A percentile compares a stretch with the other conserved stretches of the same genome.
phyloP scores from a whole-genome alignment of 129 eudicot species.

The Chrysanthemum makinoi region DNA sequence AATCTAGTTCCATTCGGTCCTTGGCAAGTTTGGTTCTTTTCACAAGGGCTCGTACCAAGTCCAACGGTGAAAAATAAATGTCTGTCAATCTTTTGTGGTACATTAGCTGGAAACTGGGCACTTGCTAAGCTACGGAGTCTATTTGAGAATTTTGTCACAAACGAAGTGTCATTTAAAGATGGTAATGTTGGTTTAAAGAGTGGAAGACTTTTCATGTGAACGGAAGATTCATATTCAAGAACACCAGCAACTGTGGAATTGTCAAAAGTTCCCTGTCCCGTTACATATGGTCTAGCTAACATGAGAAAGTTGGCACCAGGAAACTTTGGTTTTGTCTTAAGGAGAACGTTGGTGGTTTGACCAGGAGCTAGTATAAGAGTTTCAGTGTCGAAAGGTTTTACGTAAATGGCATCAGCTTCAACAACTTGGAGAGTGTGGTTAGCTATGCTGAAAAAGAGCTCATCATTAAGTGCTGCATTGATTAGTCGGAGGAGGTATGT shows the following conservation, averaged over 20 bases:
- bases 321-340: slow-evolving; percentile 34
- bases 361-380: slow-evolving; percentile 52
- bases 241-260: slow-evolving; percentile 30
- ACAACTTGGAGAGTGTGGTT: slow-evolving; percentile 32
- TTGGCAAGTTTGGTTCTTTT: slow-evolving; percentile 24
- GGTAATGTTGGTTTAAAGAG: slow-evolving; percentile 29
- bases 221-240: slow-evolving; percentile 18
- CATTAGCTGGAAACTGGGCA: slow-evolving; percentile 16
- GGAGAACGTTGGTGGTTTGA: slow-evolving; percentile 58
- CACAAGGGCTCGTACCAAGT: slow-evolving; percentile 28
- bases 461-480: slow-evolving; percentile 7
- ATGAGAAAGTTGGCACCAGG: slow-evolving; percentile 37
- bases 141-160: slow-evolving; percentile 21
- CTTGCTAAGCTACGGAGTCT: slow-evolving; percentile 29
- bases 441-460: slow-evolving; percentile 32
- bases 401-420: slow-evolving; percentile 36
- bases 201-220: slow-evolving; percentile 2
- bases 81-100: slow-evolving; percentile 29
- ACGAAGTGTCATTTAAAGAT: slow-evolving; percentile 20
- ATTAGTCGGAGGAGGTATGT: too few relatives aligned
- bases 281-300: slow-evolving; percentile 18
- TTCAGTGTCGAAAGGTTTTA: slow-evolving; percentile 37
- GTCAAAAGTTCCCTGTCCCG: slow-evolving; percentile 24
- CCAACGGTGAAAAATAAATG: slow-evolving; percentile 36
- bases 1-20: slow-evolving; percentile 32